A percentile compares a stretch with the other conserved stretches of the same genome.
Evolutionary conservation across 192 early-diverging fungal genomes (phyloP).

Genomic region (Chytriomyces sp.): DNA sequence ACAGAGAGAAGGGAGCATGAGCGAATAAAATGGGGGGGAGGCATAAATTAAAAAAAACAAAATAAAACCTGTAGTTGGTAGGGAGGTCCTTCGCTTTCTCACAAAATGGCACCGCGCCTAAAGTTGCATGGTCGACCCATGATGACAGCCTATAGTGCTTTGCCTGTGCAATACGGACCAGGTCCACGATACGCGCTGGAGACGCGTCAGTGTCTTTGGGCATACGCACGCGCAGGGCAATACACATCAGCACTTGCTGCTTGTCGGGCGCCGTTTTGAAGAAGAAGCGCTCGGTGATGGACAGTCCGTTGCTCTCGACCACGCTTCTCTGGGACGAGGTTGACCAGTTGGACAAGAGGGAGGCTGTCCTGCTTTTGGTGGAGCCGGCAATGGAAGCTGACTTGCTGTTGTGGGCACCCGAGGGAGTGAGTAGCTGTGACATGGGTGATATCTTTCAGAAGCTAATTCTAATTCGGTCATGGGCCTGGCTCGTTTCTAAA

Average conservation of each 20-base stretch:
- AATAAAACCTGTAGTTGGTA: slow-evolving; percentile 9
- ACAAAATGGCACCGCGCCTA: slow-evolving; percentile 26
- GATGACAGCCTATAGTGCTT: slow-evolving; percentile 39
- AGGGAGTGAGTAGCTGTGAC: background rate
- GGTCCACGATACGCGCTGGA: slow-evolving; percentile 37
- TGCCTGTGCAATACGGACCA: slow-evolving; percentile 37
- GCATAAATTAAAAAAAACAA: too few relatives aligned
- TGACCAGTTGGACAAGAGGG: background rate
- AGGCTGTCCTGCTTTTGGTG: background rate
- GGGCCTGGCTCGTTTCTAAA: too few relatives aligned
- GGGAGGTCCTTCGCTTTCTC: slow-evolving; percentile 41
- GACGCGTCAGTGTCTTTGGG: slow-evolving; percentile 22
- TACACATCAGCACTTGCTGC: slow-evolving; percentile 41
- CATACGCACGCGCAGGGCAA: slow-evolving; percentile 20
- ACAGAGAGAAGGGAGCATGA: background rate
- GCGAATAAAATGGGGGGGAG: too few relatives aligned
- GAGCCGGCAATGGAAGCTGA: background rate
- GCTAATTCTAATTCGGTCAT: too few relatives aligned
- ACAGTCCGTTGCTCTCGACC: slow-evolving; percentile 33
- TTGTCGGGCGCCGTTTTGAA: slow-evolving; percentile 25
- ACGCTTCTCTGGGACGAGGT: slow-evolving; percentile 3
- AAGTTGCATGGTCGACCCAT: slow-evolving; percentile 39
- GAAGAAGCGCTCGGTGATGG: slow-evolving; percentile 49
- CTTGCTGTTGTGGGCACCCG: background rate
- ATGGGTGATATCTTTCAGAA: too few relatives aligned